These are phyloP conservation scores for Dryadomyces quercivorus DNA, from an alignment of 2,329 filamentous ascomycete genomes.

Conservation along the genomic window DNA sequence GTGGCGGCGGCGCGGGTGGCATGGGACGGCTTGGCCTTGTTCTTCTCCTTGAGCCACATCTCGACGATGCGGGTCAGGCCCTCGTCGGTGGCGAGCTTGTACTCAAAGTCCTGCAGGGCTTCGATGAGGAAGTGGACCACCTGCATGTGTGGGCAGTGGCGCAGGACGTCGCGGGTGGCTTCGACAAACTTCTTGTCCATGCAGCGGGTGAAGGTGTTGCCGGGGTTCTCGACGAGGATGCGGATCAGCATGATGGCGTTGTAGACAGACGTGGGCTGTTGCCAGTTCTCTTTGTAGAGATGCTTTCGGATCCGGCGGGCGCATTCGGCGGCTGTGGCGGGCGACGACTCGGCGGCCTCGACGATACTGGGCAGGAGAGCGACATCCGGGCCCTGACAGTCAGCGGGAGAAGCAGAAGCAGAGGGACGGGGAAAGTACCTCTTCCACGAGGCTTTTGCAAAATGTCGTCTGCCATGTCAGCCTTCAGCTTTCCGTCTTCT, in stretches of 20 bases:
- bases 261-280: slow-evolving; percentile 66
- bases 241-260: slow-evolving; percentile 92
- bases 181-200: slow-evolving; percentile 75
- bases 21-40: slow-evolving; percentile 40
- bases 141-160: slow-evolving; percentile 56
- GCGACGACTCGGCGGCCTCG: slow-evolving; percentile 87
- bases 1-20: too few species aligned
- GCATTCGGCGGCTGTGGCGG: slow-evolving; percentile 69
- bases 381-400: slow-evolving; percentile 66
- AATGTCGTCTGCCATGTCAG: slow-evolving; percentile 3
- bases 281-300: slow-evolving; percentile 58
- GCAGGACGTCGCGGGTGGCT: slow-evolving; percentile 62
- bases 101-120: slow-evolving; percentile 68
- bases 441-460: slow-evolving; percentile 8
- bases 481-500: not conserved
- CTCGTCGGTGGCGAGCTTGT: slow-evolving; percentile 60
- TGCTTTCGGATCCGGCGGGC: slow-evolving; percentile 73
- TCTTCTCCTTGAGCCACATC: slow-evolving; percentile 89
- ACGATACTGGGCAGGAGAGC: slow-evolving; percentile 88
- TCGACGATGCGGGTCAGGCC: slow-evolving; percentile 57
- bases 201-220: slow-evolving; percentile 79
- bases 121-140: slow-evolving; percentile 82
- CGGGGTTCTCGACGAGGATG: slow-evolving; percentile 87
- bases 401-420: not conserved
- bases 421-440: not conserved